Evolutionary conservation across 2,329 filamentous ascomycete species (phyloP), one percentile per base, ranked within the genome.

Genomic region (Nothophoma quercina): DNA sequence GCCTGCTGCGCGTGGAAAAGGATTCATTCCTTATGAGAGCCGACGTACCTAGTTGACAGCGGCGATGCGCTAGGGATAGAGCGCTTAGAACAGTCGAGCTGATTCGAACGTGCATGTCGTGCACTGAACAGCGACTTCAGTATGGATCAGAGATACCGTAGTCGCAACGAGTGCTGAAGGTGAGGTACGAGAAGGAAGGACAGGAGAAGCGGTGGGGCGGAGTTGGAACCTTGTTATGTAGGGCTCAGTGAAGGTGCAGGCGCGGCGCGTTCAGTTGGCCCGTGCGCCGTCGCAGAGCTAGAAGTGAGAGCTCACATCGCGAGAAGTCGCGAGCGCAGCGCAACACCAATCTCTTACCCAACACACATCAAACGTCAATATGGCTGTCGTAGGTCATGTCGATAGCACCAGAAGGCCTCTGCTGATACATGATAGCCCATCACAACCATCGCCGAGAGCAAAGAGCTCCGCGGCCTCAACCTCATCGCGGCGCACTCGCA

Each of bases 401-500:
- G 4, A 2, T 21, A 18, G 23, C 7, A 19, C 7, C 16, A 16
- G 2, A 4, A 21, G 30, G 7, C 26, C 25, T 8, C 3, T 41
- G 48, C 65, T 69, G 33, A 71, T 59, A 36, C 4, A 2, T 19
- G 49, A 19, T 26, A 74, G 71, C 70, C 70, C 52, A 90, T 91
- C 67, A 86, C 86, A 55, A 98, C 95, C 68, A 87, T 98, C 75
- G 90, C 92, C 73, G 93, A 98, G 83, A 90, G 86, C 77, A 96
- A 95, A 79, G 93, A 98, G 85, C 88, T 98, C 73, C 89, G 93
- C 67, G 93, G 93, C 61, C 87, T 99, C 72, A 98, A 96, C 78
- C 89, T 99, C 78, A 96, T 99, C 76, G 95, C 95, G 57, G 93
- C 95, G 54, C 95, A 99, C 81, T 99, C 95, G 51, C 95, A 99